Evolutionary conservation across 139 green algal genomes (phyloP).

Genomic region (Picochlorum sp.): DNA sequence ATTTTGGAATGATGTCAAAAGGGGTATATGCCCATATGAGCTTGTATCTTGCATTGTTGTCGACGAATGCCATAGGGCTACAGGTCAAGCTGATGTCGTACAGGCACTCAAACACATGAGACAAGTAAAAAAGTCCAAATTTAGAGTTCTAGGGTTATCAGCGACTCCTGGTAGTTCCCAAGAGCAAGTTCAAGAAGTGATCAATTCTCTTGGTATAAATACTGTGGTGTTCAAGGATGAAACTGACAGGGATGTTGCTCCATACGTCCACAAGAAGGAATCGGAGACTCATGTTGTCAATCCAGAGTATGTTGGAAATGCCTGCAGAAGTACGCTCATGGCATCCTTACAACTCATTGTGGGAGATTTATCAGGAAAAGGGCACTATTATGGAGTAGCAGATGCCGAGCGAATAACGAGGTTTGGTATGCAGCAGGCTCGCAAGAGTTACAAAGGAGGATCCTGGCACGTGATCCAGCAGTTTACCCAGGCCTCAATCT

Average conservation of each 20-base stretch:
- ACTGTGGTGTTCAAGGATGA: slow-evolving; percentile 70
- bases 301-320: background rate
- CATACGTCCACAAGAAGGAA: slow-evolving; percentile 44
- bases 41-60: slow-evolving; percentile 80
- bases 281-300: slow-evolving; percentile 23
- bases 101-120: slow-evolving; percentile 47
- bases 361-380: background rate
- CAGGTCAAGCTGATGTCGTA: slow-evolving; percentile 38
- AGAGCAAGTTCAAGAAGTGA: slow-evolving; percentile 64
- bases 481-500: slow-evolving; percentile 25
- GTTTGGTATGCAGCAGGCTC: slow-evolving; percentile 15
- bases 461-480: background rate
- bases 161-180: slow-evolving; percentile 75
- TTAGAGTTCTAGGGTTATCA: slow-evolving; percentile 76
- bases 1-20: slow-evolving; percentile 81
- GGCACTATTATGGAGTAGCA: slow-evolving; percentile 26
- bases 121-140: slow-evolving; percentile 31
- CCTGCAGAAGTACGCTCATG: slow-evolving; percentile 5
- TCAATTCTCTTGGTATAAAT: slow-evolving; percentile 65
- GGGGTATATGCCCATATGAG: slow-evolving; percentile 51
- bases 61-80: slow-evolving; percentile 86
- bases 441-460: background rate
- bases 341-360: slow-evolving; percentile 20
- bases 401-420: slow-evolving; percentile 18
- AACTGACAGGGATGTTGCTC: slow-evolving; percentile 61